Evolutionary conservation across 164 flowering plant species (phyloP).

Genomic region (Brasenia schreberi): DNA sequence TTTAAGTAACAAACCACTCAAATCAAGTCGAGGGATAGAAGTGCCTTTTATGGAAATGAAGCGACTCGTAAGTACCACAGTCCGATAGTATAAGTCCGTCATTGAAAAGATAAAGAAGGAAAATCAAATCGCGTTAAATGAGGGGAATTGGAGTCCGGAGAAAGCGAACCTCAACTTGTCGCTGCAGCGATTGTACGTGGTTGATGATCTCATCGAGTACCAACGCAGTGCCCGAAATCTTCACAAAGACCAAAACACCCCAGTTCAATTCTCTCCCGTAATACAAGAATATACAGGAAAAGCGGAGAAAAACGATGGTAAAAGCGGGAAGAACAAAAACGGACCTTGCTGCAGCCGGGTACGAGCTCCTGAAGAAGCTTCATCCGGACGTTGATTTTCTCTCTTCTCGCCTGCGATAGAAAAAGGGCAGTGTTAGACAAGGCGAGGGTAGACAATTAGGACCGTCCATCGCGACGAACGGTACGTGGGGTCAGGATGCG

Average conservation of each 20-base stretch:
- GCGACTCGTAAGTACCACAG: too few relatives aligned
- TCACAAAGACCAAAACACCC: neutral
- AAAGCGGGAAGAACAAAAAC: conserved; percentile 3
- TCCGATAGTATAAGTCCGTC: too few relatives aligned
- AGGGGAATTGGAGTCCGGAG: conserved; percentile 4
- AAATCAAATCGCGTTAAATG: too few relatives aligned
- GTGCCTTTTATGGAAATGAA: too few relatives aligned
- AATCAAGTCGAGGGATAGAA: too few relatives aligned
- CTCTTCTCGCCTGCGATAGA: conserved; percentile 65
- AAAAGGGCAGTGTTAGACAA: neutral
- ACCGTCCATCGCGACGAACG: neutral
- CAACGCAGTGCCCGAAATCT: conserved; percentile 84
- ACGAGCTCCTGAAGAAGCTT: conserved; percentile 88
- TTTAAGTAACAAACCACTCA: too few relatives aligned
- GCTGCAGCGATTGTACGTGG: conserved; percentile 81
- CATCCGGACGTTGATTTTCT: conserved; percentile 92
- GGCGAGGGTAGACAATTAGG: neutral
- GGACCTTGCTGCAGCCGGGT: conserved; percentile 94
- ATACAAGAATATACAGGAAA: neutral
- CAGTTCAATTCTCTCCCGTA: neutral
- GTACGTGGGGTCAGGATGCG: neutral
- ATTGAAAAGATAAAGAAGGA: too few relatives aligned
- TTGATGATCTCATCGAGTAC: conserved; percentile 90
- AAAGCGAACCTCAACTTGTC: conserved; percentile 72
- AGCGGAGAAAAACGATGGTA: neutral